Conservation (phyloP, 2,329 filamentous ascomycete genomes). For the Colletotrichum lini region DNA sequence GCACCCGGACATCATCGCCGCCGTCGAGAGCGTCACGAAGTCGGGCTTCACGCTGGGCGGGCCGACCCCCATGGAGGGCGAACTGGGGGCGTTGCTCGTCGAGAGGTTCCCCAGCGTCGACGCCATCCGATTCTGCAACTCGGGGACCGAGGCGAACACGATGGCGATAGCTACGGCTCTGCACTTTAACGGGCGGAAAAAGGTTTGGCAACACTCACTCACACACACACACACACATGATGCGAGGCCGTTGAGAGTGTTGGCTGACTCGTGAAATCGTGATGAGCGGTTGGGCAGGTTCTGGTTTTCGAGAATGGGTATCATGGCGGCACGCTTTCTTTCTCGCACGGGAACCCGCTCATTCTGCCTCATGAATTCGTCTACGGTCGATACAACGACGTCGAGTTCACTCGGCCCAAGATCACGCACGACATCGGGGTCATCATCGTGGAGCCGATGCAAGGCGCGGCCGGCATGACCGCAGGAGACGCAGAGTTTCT, state of each 20-base stretch:
- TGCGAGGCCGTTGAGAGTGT: too few species aligned
- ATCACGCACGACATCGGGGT: slow-evolving; percentile 67
- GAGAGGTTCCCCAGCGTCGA: slow-evolving; percentile 67
- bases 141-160: slow-evolving; percentile 76
- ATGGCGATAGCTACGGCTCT: slow-evolving; percentile 70
- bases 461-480: slow-evolving; percentile 73
- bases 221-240: too few species aligned
- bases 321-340: slow-evolving; percentile 62
- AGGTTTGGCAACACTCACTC: slow-evolving; percentile 50
- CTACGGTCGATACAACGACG: slow-evolving; percentile 74
- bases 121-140: slow-evolving; percentile 73
- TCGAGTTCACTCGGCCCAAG: slow-evolving; percentile 61
- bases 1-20: slow-evolving; percentile 65
- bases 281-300: slow-evolving; percentile 14
- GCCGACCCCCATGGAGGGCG: slow-evolving; percentile 65
- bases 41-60: slow-evolving; percentile 70
- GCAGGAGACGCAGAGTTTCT: slow-evolving; percentile 64
- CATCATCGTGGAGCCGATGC: slow-evolving; percentile 77
- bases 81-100: slow-evolving; percentile 66
- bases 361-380: slow-evolving; percentile 70
- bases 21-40: slow-evolving; percentile 62
- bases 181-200: slow-evolving; percentile 59
- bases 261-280: too few species aligned
- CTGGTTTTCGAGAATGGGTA: slow-evolving; percentile 67
- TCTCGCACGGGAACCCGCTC: slow-evolving; percentile 53